Evolutionary conservation across 78 protist species (phyloP).

Genomic region (Bodo saltans): DNA sequence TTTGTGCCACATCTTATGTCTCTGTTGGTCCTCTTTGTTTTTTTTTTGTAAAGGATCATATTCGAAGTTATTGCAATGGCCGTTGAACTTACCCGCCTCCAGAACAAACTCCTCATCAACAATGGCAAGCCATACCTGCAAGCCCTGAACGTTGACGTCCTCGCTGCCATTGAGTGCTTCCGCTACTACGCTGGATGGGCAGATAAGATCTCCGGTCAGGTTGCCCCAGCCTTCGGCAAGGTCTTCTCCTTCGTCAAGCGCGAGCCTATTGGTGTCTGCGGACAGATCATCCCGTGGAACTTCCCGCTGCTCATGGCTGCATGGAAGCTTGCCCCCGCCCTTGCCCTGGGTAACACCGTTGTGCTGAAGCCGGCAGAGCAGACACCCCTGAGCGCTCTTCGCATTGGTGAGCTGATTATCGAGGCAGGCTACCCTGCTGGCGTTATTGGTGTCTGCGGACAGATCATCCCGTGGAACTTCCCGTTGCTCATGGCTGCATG

Average conservation of each 20-base stretch:
- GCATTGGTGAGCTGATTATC: conserved; percentile 44
- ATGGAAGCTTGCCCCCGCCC: conserved; percentile 75
- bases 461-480: conserved; percentile 57
- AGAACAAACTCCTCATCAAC: too few species aligned
- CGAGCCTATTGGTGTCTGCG: conserved; percentile 60
- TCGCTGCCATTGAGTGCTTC: conserved; percentile 18
- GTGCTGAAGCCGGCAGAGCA: conserved; percentile 80
- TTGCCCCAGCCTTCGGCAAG: conserved; percentile 30
- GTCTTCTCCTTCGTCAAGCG: conserved; percentile 24
- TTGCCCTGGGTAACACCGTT: conserved; percentile 78
- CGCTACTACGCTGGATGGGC: conserved; percentile 72
- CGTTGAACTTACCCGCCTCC: too few species aligned
- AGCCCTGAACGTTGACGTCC: conserved; percentile 37
- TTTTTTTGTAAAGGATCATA: too few species aligned
- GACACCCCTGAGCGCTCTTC: conserved; percentile 81
- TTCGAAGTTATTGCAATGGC: too few species aligned
- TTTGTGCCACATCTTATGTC: too few species aligned
- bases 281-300: conserved; percentile 64
- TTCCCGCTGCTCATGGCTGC: conserved; percentile 35
- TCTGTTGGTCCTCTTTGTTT: too few species aligned
- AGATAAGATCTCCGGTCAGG: conserved; percentile 55
- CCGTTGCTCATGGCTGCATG: conserved; percentile 59
- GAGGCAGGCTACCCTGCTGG: conserved; percentile 89
- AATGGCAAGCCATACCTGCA: conserved; percentile 53
- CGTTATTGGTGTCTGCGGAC: conserved; percentile 75